These are phyloP conservation scores for Clavispora santaluciae DNA, from an alignment of 805 yeast genomes.

Conservation along the genomic window DNA sequence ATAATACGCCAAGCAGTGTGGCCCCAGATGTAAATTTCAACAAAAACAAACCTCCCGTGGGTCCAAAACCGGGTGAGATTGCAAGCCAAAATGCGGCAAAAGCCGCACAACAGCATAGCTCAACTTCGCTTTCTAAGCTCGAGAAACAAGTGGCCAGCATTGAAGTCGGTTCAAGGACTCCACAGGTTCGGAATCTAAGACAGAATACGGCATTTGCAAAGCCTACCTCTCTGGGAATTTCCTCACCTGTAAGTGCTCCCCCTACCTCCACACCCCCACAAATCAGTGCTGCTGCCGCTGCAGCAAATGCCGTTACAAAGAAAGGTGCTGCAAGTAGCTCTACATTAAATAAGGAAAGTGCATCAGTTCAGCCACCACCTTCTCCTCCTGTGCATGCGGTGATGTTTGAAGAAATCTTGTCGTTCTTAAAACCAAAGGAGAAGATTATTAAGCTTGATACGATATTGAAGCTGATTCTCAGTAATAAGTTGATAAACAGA, in stretches of 20 bases:
- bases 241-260: neutral
- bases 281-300: neutral
- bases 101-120: conserved; percentile 10
- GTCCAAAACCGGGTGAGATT: neutral
- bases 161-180: conserved; percentile 5
- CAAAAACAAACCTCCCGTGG: too few species aligned
- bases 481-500: conserved; percentile 20
- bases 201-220: conserved; percentile 19
- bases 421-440: conserved; percentile 28
- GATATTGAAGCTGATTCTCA: conserved; percentile 33
- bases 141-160: conserved; percentile 11
- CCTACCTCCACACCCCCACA: neutral
- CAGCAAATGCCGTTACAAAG: neutral
- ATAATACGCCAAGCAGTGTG: neutral
- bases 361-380: neutral
- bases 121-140: conserved; percentile 4
- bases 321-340: neutral
- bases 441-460: conserved; percentile 38
- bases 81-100: conserved; percentile 1
- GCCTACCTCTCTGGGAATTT: neutral
- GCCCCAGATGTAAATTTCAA: too few species aligned
- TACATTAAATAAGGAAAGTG: neutral
- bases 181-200: conserved; percentile 12
- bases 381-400: conserved; percentile 10
- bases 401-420: conserved; percentile 31